These are phyloP conservation scores for Turritis glabra DNA, from an alignment of 345 rosid species.

Conservation along the genomic window DNA sequence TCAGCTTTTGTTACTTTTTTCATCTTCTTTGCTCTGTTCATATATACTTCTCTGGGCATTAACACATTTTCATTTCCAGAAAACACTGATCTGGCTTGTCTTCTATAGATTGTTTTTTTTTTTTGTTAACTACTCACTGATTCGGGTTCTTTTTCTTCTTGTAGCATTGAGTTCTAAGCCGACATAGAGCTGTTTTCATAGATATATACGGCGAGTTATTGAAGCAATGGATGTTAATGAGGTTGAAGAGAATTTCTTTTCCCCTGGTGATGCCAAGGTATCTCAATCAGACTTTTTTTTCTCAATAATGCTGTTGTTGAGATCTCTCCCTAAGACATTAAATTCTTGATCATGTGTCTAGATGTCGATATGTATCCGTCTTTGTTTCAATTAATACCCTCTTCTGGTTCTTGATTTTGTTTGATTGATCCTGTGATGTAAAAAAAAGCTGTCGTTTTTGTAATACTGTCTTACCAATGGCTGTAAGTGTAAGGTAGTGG, in stretches of 20 bases:
- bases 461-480: not conserved
- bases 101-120: constrained; percentile 6
- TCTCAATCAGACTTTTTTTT: not conserved
- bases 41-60: not conserved
- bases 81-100: not conserved
- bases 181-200: constrained; percentile 39
- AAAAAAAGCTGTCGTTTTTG: not conserved
- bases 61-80: not conserved
- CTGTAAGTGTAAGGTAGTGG: constrained; percentile 14
- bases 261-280: constrained; percentile 97
- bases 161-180: constrained; percentile 41
- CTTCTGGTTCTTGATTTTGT: constrained; percentile 10
- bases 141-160: constrained; percentile 3
- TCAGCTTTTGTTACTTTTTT: not conserved
- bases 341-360: constrained; percentile 2
- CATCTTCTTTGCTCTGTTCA: constrained; percentile 10
- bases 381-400: not conserved
- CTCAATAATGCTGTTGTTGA: not conserved
- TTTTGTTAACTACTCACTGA: not conserved
- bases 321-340: not conserved
- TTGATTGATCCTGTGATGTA: not conserved
- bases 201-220: constrained; percentile 35
- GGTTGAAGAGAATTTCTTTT: constrained; percentile 88
- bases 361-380: not conserved
- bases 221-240: constrained; percentile 73